Evolutionary conservation across 208 protist genomes (phyloP).

Genomic region (Borovskyia barvae): DNA sequence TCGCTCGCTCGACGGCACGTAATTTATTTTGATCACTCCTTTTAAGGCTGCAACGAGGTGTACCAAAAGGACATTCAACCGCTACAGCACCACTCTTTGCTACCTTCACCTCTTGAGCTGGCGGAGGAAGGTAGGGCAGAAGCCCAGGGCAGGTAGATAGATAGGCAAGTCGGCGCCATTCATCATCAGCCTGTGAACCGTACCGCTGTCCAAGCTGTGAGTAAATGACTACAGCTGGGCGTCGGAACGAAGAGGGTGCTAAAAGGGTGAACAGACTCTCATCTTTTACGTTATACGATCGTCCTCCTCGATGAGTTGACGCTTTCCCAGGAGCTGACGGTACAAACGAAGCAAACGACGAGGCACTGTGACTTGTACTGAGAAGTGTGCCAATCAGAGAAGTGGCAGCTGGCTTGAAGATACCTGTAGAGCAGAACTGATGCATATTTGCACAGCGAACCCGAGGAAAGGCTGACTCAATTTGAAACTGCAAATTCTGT

Average conservation of each 20-base stretch:
- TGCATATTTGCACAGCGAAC: slow-evolving; percentile 47
- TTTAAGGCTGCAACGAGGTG: background rate
- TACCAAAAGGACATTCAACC: background rate
- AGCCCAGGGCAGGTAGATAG: slow-evolving; percentile 58
- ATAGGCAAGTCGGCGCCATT: slow-evolving; percentile 78
- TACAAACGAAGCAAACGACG: slow-evolving; percentile 25
- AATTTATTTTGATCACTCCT: background rate
- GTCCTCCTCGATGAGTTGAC: background rate
- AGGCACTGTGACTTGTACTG: slow-evolving; percentile 15
- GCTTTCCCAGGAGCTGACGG: background rate
- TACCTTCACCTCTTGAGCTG: slow-evolving; percentile 2
- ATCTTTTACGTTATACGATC: slow-evolving; percentile 43
- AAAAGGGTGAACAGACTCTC: slow-evolving; percentile 50
- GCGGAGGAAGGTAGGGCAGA: slow-evolving; percentile 38
- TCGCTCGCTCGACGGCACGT: slow-evolving; percentile 6
- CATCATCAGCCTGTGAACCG: slow-evolving; percentile 61
- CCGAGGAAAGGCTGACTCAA: slow-evolving; percentile 45
- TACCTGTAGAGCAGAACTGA: slow-evolving; percentile 46
- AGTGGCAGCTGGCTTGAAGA: background rate
- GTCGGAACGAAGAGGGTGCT: slow-evolving; percentile 46
- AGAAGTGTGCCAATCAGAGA: slow-evolving; percentile 11
- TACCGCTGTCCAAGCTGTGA: slow-evolving; percentile 84
- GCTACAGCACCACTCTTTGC: background rate
- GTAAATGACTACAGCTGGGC: slow-evolving; percentile 81
- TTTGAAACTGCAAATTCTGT: slow-evolving; percentile 29